Conservation (phyloP, 1,284 basidiomycete genomes). For the Ceratobasidium sp. region DNA sequence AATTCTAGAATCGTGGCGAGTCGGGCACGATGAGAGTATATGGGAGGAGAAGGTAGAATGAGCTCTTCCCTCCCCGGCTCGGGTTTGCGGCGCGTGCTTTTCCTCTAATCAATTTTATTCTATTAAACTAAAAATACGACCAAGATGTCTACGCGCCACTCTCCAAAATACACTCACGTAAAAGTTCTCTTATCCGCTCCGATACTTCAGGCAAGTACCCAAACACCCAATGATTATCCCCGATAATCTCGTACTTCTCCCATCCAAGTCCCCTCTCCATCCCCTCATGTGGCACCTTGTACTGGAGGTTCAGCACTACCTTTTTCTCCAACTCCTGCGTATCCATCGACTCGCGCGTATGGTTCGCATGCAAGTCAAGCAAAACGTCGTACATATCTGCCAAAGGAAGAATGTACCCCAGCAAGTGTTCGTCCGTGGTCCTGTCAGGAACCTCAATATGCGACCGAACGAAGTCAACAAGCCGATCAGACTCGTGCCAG, state of each 20-base stretch:
- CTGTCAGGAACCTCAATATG: background rate
- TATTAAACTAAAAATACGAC: too few species aligned
- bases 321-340: background rate
- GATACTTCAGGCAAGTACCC: background rate
- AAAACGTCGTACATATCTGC: background rate
- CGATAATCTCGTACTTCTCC: background rate
- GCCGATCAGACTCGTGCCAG: background rate
- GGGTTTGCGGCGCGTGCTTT: too few species aligned
- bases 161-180: too few species aligned
- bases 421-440: background rate
- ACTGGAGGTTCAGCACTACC: slow-evolving; percentile 2
- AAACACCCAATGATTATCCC: background rate
- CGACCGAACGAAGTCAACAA: background rate
- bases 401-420: background rate
- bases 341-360: background rate
- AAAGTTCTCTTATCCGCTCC: too few species aligned
- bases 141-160: too few species aligned
- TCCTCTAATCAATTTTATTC: too few species aligned
- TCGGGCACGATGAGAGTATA: too few species aligned
- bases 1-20: too few species aligned
- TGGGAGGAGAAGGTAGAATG: too few species aligned
- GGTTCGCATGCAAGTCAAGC: background rate
- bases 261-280: background rate
- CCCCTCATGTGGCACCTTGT: background rate
- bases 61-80: too few species aligned